Conservation (phyloP, 140 eudicot genomes). For the Bidens hawaiensis region DNA sequence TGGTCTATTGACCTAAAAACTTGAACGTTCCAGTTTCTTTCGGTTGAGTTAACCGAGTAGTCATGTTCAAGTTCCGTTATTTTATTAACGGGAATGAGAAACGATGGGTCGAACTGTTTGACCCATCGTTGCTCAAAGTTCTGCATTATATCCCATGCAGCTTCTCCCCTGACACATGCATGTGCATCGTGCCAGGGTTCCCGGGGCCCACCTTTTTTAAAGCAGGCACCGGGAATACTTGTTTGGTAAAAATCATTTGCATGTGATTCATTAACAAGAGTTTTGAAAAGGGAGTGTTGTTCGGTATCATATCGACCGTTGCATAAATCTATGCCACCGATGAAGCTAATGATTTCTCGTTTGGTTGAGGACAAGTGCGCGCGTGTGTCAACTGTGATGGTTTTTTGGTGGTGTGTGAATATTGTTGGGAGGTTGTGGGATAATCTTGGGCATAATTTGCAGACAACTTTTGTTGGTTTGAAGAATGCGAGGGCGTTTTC, state of each 20-base stretch:
- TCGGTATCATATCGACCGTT: conserved; percentile 91
- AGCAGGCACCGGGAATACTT: conserved; percentile 63
- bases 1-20: conserved; percentile 87
- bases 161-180: conserved; percentile 71
- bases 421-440: conserved; percentile 67
- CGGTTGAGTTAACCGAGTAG: conserved; percentile 19
- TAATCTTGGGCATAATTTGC: conserved; percentile 67
- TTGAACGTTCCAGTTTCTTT: conserved; percentile 74
- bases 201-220: conserved; percentile 82
- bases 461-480: conserved; percentile 70
- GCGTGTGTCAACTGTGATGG: conserved; percentile 64
- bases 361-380: conserved; percentile 40
- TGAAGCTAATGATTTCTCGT: conserved; percentile 65
- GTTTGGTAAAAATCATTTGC: conserved; percentile 78
- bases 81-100: conserved; percentile 42
- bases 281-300: conserved; percentile 66
- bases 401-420: conserved; percentile 90
- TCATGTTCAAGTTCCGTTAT: conserved; percentile 32
- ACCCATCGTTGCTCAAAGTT: conserved; percentile 94
- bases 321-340: conserved; percentile 88
- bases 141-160: conserved; percentile 60
- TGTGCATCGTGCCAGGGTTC: conserved; percentile 99
- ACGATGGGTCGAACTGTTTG: conserved; percentile 63
- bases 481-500: conserved; percentile 73
- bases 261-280: conserved; percentile 65